Percentiles rank a stretch among this genome's conserved stretches.
Conservation (phyloP, 2,329 filamentous ascomycete species). For the Xylaria sp. region DNA sequence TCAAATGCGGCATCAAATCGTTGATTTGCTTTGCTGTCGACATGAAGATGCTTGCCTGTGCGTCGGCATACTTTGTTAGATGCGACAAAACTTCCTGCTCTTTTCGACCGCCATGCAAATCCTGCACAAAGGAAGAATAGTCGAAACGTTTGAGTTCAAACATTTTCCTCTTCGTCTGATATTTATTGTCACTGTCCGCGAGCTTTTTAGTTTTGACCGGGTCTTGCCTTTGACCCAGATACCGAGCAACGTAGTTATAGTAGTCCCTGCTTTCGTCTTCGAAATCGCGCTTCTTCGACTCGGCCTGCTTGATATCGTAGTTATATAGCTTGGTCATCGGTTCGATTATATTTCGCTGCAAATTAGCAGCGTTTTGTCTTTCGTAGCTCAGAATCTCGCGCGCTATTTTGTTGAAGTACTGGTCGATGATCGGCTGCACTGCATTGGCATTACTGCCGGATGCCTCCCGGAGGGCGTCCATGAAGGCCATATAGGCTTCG, state of each 20-base stretch:
- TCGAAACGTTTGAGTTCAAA: conserved; percentile 98
- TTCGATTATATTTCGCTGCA: conserved; percentile 92
- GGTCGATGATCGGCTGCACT: conserved; percentile 92
- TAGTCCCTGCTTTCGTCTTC: conserved; percentile 99
- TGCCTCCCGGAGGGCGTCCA: conserved; percentile 80
- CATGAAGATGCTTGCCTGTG: conserved; percentile 79
- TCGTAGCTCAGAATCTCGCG: conserved; percentile 86
- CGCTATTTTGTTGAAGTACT: conserved; percentile 97
- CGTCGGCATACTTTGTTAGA: conserved; percentile 87
- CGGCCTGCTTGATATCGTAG: conserved; percentile 94
- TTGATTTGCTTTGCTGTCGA: conserved; percentile 82
- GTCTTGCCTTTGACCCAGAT: conserved; percentile 93
- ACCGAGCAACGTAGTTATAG: conserved; percentile 89
- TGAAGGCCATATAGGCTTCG: conserved; percentile 74
- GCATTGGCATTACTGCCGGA: conserved; percentile 90
- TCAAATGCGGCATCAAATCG: conserved; percentile 77
- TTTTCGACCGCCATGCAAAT: conserved; percentile 97
- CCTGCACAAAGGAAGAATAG: conserved; percentile 98
- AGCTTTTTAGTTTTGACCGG: conserved; percentile 97
- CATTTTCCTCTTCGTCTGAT: conserved; percentile 85
- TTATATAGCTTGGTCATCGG: conserved; percentile 88
- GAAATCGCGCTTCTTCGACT: conserved; percentile 94
- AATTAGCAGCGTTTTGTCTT: conserved; percentile 71
- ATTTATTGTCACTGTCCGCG: conserved; percentile 90
- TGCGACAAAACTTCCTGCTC: conserved; percentile 95